Percentiles rank a stretch among this genome's conserved stretches.
These are phyloP conservation scores for Yarrowia sp. DNA, from an alignment of 805 yeast species.

Conservation along the genomic window DNA sequence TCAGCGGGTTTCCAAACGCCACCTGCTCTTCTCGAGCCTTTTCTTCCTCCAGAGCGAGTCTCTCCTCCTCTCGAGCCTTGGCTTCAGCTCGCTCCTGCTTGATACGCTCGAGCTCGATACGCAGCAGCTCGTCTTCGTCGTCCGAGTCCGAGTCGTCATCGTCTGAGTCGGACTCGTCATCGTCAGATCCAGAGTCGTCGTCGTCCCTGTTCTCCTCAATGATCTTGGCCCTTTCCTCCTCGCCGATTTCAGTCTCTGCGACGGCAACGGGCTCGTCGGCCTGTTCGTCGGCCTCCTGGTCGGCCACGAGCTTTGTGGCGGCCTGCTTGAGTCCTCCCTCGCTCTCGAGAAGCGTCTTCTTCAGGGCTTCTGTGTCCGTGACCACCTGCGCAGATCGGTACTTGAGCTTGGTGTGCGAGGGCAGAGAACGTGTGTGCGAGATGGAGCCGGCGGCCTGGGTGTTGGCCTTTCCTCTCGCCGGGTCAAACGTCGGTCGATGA, in stretches of 20 bases:
- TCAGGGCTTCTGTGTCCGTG: slow-evolving; percentile 32
- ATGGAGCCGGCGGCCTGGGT: slow-evolving; percentile 47
- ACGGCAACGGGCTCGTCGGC: background rate
- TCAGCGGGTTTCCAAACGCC: slow-evolving; percentile 39
- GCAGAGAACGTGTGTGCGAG: slow-evolving; percentile 52
- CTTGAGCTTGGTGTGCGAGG: slow-evolving; percentile 56
- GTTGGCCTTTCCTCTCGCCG: slow-evolving; percentile 55
- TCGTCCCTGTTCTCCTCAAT: slow-evolving; percentile 22
- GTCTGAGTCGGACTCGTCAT: slow-evolving; percentile 13
- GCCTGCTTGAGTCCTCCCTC: slow-evolving; percentile 28
- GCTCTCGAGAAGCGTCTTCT: slow-evolving; percentile 31
- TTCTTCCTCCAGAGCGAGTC: slow-evolving; percentile 31
- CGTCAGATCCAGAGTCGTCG: slow-evolving; percentile 29
- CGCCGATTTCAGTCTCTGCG: background rate
- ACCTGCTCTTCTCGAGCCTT: slow-evolving; percentile 31
- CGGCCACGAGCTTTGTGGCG: slow-evolving; percentile 5
- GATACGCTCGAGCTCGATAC: slow-evolving; percentile 40
- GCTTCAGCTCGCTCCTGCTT: slow-evolving; percentile 38
- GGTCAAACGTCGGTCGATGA: slow-evolving; percentile 66
- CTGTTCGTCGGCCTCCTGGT: background rate
- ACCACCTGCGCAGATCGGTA: slow-evolving; percentile 36
- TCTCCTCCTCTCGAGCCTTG: slow-evolving; percentile 31
- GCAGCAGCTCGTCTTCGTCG: slow-evolving; percentile 38
- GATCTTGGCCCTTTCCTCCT: background rate
- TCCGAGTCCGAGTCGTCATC: slow-evolving; percentile 34